Evolutionary conservation across 2,329 filamentous ascomycete species (phyloP).

Genomic region (Colletotrichum sp.): DNA sequence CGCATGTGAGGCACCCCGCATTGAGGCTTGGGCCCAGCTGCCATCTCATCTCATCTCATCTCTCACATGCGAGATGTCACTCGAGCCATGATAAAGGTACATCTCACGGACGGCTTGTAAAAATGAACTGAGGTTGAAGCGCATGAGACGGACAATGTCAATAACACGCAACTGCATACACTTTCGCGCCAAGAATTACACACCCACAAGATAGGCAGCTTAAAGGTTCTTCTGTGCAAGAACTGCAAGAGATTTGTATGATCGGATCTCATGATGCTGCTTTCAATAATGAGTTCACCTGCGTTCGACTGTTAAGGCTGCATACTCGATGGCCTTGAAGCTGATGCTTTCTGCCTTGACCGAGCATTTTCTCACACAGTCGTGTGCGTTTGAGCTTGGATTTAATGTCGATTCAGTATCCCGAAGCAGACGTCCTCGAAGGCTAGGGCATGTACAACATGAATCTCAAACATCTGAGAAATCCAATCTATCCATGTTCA

Average conservation of each 20-base stretch:
- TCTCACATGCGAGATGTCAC: neutral
- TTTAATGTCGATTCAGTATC: neutral
- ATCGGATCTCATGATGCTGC: fast-evolving
- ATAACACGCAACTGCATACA: fast-evolving
- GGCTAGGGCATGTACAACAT: too few species aligned
- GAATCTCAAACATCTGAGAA: neutral
- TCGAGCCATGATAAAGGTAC: neutral
- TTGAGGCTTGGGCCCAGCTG: neutral
- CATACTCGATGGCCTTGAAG: fast-evolving
- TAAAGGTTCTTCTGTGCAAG: neutral
- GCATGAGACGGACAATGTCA: neutral
- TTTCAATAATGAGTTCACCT: neutral
- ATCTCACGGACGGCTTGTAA: neutral
- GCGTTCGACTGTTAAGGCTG: neutral
- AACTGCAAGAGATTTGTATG: fast-evolving
- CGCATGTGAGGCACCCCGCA: neutral
- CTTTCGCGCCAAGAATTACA: neutral
- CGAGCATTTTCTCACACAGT: neutral
- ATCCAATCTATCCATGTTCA: neutral
- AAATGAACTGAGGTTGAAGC: neutral
- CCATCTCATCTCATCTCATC: neutral
- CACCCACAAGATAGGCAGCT: neutral
- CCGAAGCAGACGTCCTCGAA: neutral
- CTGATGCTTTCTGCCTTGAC: neutral
- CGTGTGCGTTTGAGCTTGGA: too few species aligned